Percentiles rank a stretch among this genome's conserved stretches.
These are phyloP conservation scores for Phytophthora fragariae DNA, from an alignment of 352 stramenopile genomes.

Conservation along the genomic window DNA sequence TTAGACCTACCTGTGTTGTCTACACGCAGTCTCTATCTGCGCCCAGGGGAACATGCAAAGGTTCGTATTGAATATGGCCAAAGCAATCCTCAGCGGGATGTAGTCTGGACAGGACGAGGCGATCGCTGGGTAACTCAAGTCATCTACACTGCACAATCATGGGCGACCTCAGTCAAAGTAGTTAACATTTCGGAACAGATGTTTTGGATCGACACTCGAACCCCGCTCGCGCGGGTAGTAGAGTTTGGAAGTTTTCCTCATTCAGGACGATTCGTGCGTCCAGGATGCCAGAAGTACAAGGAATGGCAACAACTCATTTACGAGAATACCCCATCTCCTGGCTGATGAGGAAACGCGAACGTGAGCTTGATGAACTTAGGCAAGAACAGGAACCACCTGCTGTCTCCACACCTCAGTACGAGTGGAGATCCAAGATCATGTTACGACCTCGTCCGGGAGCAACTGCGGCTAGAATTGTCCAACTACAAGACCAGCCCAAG, in stretches of 20 bases:
- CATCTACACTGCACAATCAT: not conserved
- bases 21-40: not conserved
- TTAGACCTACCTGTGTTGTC: not conserved
- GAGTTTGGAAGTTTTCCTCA: too few species aligned
- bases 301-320: constrained; percentile 18
- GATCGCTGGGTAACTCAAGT: not conserved
- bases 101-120: not conserved
- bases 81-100: not conserved
- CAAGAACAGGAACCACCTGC: not conserved
- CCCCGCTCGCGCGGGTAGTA: not conserved
- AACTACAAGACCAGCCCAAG: too few species aligned
- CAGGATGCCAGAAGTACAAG: not conserved
- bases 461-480: too few species aligned
- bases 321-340: not conserved
- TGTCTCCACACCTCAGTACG: not conserved
- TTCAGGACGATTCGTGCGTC: too few species aligned
- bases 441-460: too few species aligned
- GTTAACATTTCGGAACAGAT: not conserved
- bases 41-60: not conserved
- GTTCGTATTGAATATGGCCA: not conserved
- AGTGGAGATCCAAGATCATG: too few species aligned
- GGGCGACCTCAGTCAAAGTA: not conserved
- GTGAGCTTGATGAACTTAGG: not conserved
- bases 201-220: not conserved
- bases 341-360: not conserved